phyloP scores from a whole-genome alignment of 176 grass and related monocot genomes.

The Zea mays region DNA sequence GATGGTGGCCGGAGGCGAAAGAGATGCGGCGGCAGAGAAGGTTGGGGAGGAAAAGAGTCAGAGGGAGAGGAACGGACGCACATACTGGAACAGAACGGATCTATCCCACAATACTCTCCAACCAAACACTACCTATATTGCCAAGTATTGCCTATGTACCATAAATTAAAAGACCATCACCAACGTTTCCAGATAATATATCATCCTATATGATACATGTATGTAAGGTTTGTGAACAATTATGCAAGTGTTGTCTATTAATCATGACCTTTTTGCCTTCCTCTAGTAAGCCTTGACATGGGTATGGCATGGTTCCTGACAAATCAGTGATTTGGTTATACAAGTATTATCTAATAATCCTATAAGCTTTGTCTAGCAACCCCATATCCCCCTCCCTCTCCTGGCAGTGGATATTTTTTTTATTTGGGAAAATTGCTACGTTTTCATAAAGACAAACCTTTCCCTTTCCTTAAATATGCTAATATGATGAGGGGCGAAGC shows the following conservation, averaged over 20 bases:
- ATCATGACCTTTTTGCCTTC: neutral
- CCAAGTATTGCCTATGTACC: neutral
- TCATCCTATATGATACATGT: neutral
- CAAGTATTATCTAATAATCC: neutral
- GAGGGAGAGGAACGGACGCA: no score
- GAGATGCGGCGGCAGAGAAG: no score
- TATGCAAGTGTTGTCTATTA: neutral
- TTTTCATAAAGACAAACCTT: slow-evolving; percentile 10
- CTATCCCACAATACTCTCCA: no score
- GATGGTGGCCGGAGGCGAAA: no score
- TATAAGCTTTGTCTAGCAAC: slow-evolving; percentile 23
- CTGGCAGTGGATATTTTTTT: neutral
- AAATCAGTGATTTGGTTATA: neutral
- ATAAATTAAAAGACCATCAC: neutral
- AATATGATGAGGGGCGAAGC: neutral
- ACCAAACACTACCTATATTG: no score
- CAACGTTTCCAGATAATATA: neutral
- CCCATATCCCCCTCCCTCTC: neutral
- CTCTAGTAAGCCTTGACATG: neutral
- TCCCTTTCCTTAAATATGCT: slow-evolving; percentile 21
- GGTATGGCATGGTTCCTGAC: neutral
- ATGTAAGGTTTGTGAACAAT: neutral
- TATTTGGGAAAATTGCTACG: slow-evolving; percentile 10
- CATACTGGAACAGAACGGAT: no score
- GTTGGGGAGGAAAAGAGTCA: no score